These are phyloP conservation scores for Lentinula detonsa DNA, from an alignment of 768 basidiomycete genomes.

Conservation along the genomic window DNA sequence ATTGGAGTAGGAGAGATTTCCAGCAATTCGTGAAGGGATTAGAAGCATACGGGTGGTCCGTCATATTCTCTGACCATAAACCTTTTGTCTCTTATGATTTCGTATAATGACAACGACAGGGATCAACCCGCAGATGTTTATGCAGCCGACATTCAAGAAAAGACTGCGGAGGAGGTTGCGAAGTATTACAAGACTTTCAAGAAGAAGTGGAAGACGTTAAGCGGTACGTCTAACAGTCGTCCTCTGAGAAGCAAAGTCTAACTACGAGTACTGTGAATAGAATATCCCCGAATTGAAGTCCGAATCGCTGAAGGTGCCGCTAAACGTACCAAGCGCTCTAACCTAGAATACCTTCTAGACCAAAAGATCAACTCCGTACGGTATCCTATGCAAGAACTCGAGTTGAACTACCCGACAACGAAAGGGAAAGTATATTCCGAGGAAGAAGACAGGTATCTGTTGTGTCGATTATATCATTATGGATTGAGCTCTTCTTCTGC, in stretches of 20 bases:
- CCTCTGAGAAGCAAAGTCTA: background rate
- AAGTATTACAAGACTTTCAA: conserved; percentile 81
- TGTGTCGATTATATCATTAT: conserved; percentile 85
- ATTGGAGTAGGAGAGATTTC: conserved; percentile 92
- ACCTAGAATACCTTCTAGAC: conserved; percentile 70
- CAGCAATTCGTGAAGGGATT: conserved; percentile 80
- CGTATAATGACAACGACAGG: conserved; percentile 29
- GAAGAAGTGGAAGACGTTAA: conserved; percentile 82
- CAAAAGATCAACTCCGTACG: conserved; percentile 78
- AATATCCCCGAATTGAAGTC: conserved; percentile 75
- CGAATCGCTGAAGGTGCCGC: conserved; percentile 87
- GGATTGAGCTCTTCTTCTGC: conserved; percentile 59
- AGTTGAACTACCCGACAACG: conserved; percentile 90
- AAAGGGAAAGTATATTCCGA: conserved; percentile 97
- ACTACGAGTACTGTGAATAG: conserved; percentile 25
- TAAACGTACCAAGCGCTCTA: conserved; percentile 81
- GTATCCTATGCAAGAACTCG: conserved; percentile 96
- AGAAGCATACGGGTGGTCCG: conserved; percentile 79
- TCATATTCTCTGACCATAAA: background rate
- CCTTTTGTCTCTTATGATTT: background rate
- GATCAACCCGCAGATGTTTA: conserved; percentile 61
- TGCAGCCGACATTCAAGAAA: conserved; percentile 79
- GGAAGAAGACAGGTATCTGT: conserved; percentile 93
- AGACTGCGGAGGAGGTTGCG: conserved; percentile 71
- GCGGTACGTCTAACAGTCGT: conserved; percentile 40